Percentiles rank a stretch among this genome's conserved stretches.
Conservation (phyloP, 441 rosid genomes). For the Adansonia gregorii region DNA sequence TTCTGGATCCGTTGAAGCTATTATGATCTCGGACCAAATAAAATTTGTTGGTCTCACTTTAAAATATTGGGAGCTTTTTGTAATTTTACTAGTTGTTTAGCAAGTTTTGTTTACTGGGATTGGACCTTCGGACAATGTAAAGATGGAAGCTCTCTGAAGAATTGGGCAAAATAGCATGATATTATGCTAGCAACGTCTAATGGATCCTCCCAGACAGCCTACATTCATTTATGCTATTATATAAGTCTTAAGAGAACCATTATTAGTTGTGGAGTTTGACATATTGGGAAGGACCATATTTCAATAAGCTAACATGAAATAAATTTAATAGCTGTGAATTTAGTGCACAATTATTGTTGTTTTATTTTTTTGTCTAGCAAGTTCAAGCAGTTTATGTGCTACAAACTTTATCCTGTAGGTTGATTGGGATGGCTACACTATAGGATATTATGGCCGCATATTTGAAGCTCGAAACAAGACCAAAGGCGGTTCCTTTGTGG, state of each 20-base stretch:
- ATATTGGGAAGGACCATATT: background rate
- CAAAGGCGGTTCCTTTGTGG: constrained; percentile 97
- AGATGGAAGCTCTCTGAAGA: background rate
- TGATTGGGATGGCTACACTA: constrained; percentile 98
- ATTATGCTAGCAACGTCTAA: background rate
- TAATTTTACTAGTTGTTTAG: constrained; percentile 1
- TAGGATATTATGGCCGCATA: constrained; percentile 97
- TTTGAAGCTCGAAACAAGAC: constrained; percentile 99
- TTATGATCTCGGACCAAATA: background rate
- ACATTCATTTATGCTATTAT: background rate
- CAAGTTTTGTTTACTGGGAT: background rate
- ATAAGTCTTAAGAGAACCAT: background rate
- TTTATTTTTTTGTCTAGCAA: constrained; percentile 14
- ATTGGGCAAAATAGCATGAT: background rate
- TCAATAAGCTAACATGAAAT: background rate
- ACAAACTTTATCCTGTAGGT: constrained; percentile 47
- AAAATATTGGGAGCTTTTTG: background rate
- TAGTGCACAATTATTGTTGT: background rate
- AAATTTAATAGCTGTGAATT: constrained; percentile 2
- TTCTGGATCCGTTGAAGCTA: background rate
- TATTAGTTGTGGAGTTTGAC: background rate
- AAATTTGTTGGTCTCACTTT: background rate
- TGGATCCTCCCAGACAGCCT: background rate
- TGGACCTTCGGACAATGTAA: constrained; percentile 5
- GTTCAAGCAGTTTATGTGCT: constrained; percentile 25